Evolutionary conservation across 1,139 yeast genomes (phyloP).

Genomic region (Pneumocystis sp.): DNA sequence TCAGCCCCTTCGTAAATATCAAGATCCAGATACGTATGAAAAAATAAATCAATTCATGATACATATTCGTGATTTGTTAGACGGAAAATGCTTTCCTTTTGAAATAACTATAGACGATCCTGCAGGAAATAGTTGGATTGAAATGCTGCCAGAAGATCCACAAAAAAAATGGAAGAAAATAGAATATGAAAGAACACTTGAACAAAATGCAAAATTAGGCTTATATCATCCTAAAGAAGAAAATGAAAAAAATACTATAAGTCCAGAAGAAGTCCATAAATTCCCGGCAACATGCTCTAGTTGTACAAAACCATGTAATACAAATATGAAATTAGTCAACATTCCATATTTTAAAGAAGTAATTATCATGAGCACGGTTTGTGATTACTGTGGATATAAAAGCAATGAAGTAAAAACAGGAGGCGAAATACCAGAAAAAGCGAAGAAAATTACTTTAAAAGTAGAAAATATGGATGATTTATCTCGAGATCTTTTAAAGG

Average conservation of each 20-base stretch:
- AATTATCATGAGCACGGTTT: constrained; percentile 85
- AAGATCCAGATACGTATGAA: constrained; percentile 59
- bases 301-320: constrained; percentile 61
- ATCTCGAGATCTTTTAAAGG: constrained; percentile 83
- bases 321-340: constrained; percentile 92
- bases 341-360: constrained; percentile 98
- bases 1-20: constrained; percentile 60
- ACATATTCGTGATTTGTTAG: constrained; percentile 43
- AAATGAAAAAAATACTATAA: constrained; percentile 26
- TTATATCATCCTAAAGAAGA: constrained; percentile 56
- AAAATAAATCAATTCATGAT: constrained; percentile 58
- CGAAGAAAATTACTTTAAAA: constrained; percentile 55
- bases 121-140: constrained; percentile 95
- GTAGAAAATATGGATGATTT: constrained; percentile 88
- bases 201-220: constrained; percentile 81
- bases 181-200: constrained; percentile 74
- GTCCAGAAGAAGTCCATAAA: constrained; percentile 76
- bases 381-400: constrained; percentile 88
- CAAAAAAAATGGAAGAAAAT: constrained; percentile 80
- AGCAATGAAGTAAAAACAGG: constrained; percentile 98
- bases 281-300: constrained; percentile 87
- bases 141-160: constrained; percentile 74
- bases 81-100: constrained; percentile 61
- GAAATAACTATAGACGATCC: constrained; percentile 83
- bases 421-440: constrained; percentile 83